Evolutionary conservation across 148 eudicot species (phyloP), one percentile per base, ranked within the genome.

Genomic region (Heliamphora exappendiculata): DNA sequence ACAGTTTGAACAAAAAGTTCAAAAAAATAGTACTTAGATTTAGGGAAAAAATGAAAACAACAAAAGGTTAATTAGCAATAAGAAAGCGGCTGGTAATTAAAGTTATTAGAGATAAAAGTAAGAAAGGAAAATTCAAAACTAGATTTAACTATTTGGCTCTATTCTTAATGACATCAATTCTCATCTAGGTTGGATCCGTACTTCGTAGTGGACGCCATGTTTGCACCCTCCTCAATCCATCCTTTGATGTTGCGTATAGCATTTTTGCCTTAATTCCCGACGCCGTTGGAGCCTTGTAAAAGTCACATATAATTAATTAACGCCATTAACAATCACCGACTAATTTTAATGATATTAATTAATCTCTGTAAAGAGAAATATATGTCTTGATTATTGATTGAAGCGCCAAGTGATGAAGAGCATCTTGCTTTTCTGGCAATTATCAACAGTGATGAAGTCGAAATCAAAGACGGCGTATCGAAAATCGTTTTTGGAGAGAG

Each of bases 161-260:
- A 65, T 92, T 93, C 78, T 78, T 78, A 74, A 94, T 94, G 74
- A 94, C 86, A 76, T 94, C 96, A 34, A 92, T 86, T 0, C 93
- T 96, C 98, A 94, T 94, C 86, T 94, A 97, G 31, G 92, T 92
- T 28, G 98, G 90, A 74, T 94, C 98, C 3, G 98, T 94, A 94
- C 76, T 79, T 94, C 98, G 70, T 92, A 94, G 74, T 83, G 87
- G 78, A 94, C 92, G 5, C 98, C 98, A 49, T 94, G n/a, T 96
- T 3, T 92, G 69, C 41, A 89, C 98, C 78, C 98, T 94, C 76
- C 98, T 92, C 60, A 94, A 37, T 31, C 97, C 96, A 66, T 84
- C 97, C 80, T 94, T 94, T 29, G 97, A 92, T 17, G 98, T 94
- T 70, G 98, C 98, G 73, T 94, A 94, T 63, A 94, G 77, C 78